Evolutionary conservation across 257 asterid species (phyloP).

Genomic region (Gentiana macrophylla): DNA sequence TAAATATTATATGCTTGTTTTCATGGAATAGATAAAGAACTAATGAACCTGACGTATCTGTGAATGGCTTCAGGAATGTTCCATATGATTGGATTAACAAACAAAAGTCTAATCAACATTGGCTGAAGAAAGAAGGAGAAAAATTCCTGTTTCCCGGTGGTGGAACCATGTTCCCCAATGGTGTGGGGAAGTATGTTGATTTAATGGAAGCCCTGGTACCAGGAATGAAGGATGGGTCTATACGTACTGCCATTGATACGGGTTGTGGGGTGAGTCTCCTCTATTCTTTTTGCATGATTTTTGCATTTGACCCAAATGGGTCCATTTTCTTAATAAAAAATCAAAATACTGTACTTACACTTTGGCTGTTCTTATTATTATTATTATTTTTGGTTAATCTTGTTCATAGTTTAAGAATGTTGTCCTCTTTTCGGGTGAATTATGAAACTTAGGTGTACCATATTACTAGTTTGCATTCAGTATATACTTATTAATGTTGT

Average conservation of each 20-base stretch:
- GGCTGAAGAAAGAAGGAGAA: conserved; percentile 93
- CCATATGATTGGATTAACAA: conserved; percentile 98
- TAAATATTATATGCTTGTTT: no score
- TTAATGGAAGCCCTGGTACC: conserved; percentile 78
- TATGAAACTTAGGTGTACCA: no score
- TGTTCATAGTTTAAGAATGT: no score
- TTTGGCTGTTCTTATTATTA: neutral
- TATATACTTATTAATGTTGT: neutral
- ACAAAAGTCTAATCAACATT: conserved; percentile 88
- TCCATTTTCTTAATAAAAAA: no score
- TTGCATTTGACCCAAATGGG: no score
- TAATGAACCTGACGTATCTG: conserved; percentile 1
- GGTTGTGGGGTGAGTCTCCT: conserved; percentile 94
- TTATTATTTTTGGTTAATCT: neutral
- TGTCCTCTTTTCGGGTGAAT: no score
- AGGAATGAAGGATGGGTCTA: conserved; percentile 79
- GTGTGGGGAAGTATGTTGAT: conserved; percentile 81
- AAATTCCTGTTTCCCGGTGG: conserved; percentile 97
- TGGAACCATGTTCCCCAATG: conserved; percentile 96
- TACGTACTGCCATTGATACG: conserved; percentile 93
- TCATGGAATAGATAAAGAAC: no score
- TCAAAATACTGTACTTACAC: neutral
- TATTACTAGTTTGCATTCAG: no score
- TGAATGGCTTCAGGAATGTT: conserved; percentile 50
- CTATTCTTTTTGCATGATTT: neutral